phyloP scores from a whole-genome alignment of 139 green algal genomes.

The Chlamydomonas eustigma region DNA sequence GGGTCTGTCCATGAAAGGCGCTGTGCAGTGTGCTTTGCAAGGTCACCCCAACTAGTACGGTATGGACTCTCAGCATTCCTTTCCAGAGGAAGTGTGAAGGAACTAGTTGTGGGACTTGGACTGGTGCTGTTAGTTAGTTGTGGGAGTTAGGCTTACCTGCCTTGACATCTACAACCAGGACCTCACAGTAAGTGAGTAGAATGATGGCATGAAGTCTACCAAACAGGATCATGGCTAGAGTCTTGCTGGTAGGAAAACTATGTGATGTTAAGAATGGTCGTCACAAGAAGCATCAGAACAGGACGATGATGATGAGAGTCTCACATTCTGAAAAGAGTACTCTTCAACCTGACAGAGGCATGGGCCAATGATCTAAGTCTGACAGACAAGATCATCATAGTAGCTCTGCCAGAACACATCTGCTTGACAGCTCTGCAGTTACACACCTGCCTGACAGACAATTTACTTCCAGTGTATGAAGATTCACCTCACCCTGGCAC shows the following conservation, averaged over 20 bases:
- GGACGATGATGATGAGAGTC: background rate
- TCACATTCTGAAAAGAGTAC: background rate
- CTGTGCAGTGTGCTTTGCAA: constrained; percentile 51
- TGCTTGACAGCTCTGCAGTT: background rate
- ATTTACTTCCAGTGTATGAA: no score
- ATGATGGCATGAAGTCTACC: background rate
- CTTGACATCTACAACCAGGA: no score
- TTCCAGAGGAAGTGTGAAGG: background rate
- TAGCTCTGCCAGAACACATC: background rate
- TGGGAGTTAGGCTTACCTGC: no score
- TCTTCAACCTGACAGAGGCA: background rate
- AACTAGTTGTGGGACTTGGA: background rate
- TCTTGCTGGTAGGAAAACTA: background rate
- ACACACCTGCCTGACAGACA: background rate
- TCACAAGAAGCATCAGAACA: no score
- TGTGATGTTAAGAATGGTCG: background rate
- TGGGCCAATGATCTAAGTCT: background rate
- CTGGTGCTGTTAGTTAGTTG: no score
- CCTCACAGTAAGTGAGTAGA: no score
- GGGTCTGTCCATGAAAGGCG: constrained; percentile 48
- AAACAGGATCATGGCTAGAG: background rate
- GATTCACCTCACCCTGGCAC: background rate
- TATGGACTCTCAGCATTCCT: constrained; percentile 14
- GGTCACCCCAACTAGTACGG: constrained; percentile 40
- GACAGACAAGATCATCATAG: background rate